Evolutionary conservation across 768 basidiomycete genomes (phyloP).

Genomic region (Coprinopsis marcescibilis): DNA sequence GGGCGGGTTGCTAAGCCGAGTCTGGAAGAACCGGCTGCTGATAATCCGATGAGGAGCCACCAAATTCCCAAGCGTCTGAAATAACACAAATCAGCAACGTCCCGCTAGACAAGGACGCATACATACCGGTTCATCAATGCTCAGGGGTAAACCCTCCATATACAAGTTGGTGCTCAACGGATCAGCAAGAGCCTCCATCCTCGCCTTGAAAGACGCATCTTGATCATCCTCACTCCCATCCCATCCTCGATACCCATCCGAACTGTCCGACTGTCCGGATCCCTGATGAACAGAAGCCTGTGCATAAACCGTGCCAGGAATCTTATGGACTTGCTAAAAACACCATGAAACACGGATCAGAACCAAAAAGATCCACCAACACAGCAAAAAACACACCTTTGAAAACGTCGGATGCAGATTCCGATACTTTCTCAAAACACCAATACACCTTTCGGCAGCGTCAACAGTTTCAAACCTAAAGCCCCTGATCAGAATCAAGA

Average conservation of each 20-base stretch:
- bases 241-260: conserved; percentile 15
- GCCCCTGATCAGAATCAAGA: conserved; percentile 3
- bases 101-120: neutral
- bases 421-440: conserved; percentile 59
- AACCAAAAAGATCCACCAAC: conserved; percentile 2
- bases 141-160: conserved; percentile 74
- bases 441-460: conserved; percentile 70
- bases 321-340: conserved; percentile 63
- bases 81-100: conserved; percentile 2
- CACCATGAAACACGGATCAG: conserved; percentile 3
- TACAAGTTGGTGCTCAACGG: conserved; percentile 69
- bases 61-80: conserved; percentile 56
- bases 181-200: conserved; percentile 73
- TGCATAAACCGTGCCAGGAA: conserved; percentile 68
- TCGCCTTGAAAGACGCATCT: conserved; percentile 59
- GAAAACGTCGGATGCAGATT: conserved; percentile 86
- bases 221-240: conserved; percentile 18
- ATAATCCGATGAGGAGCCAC: conserved; percentile 68
- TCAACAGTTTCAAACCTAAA: conserved; percentile 61
- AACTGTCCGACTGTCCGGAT: conserved; percentile 13
- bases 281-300: conserved; percentile 20
- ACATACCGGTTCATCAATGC: conserved; percentile 59
- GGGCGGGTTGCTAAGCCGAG: conserved; percentile 68
- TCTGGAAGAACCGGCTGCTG: conserved; percentile 77
- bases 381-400: conserved; percentile 49